Evolutionary conservation across 2,329 filamentous ascomycete genomes (phyloP), one percentile per base, ranked within the genome.

Genomic region (Aureobasidium sp.): DNA sequence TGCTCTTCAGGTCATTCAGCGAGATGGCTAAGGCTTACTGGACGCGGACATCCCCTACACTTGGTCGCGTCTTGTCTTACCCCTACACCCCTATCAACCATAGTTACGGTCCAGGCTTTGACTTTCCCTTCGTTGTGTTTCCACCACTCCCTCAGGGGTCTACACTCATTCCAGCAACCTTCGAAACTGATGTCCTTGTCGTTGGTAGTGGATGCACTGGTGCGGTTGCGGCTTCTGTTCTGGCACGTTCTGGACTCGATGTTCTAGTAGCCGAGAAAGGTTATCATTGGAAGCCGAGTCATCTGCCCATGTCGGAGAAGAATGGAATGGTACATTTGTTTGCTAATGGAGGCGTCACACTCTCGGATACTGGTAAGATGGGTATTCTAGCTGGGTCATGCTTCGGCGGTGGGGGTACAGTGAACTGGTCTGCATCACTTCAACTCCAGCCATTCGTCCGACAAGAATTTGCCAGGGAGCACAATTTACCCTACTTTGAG

Each of bases 191-290:
- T 71, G 84, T 95, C 0, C 84, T 95, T 42, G 85, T 96, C 61
- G 81, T 96, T 21, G 92, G 92, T 2, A 94, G 89, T 38, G 92
- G 92, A 29, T 95, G 89, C 67, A 92, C 92, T 64, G 91, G 89
- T 42, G 89, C 81, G 10, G 90, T 96, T 0, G 83, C 81, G 37
- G 91, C 92, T 25, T 92, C 92, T 72, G 87, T 89, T 54, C 76
- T 96, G 1, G 84, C 91, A 10, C 86, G 91, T 72, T 88, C 86
- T 0, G 89, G 88, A 4, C 79, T 88, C 64, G 78, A 79, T 21
- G 90, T 96, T 29, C 71, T 95, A 4, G 89, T 96, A 0, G 85
- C 90, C 3, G 90, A 95, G 65, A 94, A 94, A 70, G 84, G 83
- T 1, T 90, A 92, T 70, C 83, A 94, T 69, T 93, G 88, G 75